Conservation (phyloP, 1,139 yeast genomes). For the Blastobotrys petasosporus region DNA sequence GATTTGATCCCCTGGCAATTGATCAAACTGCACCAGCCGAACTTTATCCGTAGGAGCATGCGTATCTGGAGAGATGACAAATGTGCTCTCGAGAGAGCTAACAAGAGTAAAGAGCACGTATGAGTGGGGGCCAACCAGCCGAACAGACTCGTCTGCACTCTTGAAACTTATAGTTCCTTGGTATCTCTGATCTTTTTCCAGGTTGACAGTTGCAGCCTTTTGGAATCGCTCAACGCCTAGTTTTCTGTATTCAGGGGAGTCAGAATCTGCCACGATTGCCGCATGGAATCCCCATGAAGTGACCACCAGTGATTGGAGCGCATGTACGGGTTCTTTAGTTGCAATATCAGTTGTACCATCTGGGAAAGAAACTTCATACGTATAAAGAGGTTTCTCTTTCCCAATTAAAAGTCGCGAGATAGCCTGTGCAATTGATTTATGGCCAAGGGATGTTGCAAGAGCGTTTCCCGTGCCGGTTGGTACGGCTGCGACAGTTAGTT, state of each 20-base stretch:
- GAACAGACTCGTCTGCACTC: conserved; percentile 12
- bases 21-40: conserved; percentile 47
- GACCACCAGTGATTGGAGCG: conserved; percentile 55
- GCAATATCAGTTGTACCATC: conserved; percentile 22
- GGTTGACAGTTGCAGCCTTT: conserved; percentile 56
- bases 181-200: conserved; percentile 46
- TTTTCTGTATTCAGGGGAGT: conserved; percentile 57
- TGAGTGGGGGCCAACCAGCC: conserved; percentile 45
- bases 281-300: conserved; percentile 87
- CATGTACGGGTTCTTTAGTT: conserved; percentile 13
- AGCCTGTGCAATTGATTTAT: conserved; percentile 40
- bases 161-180: conserved; percentile 35
- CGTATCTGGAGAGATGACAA: conserved; percentile 69
- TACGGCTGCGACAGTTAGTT: conserved; percentile 43
- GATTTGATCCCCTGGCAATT: conserved; percentile 38
- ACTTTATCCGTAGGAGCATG: conserved; percentile 37
- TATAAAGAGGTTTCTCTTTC: conserved; percentile 40
- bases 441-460: conserved; percentile 55
- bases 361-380: conserved; percentile 54
- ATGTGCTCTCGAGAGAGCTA: conserved; percentile 58
- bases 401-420: conserved; percentile 39
- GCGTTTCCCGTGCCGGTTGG: conserved; percentile 92
- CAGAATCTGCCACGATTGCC: conserved; percentile 72
- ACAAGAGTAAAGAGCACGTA: conserved; percentile 64
- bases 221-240: conserved; percentile 63